Evolutionary conservation across 768 basidiomycete species (phyloP).

Genomic region (Tephrocybe rancida): DNA sequence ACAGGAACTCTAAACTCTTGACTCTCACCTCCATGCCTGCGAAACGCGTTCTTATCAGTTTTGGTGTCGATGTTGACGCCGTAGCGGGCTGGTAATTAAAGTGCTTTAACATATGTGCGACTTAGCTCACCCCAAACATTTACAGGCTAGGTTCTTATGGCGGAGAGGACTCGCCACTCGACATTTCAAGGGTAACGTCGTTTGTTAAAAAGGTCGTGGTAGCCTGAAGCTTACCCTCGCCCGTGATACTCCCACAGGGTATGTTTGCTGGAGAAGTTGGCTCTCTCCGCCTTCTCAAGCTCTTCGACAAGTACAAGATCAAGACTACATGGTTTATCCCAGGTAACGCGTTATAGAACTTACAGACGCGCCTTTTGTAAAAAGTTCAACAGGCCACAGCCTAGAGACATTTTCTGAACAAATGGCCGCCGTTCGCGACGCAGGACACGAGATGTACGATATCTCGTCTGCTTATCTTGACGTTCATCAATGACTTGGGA

Average conservation of each 20-base stretch:
- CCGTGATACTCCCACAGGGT: slow-evolving; percentile 37
- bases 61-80: slow-evolving; percentile 78
- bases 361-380: neutral
- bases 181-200: slow-evolving; percentile 60
- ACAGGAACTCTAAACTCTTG: neutral
- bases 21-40: slow-evolving; percentile 38
- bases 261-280: slow-evolving; percentile 82
- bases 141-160: slow-evolving; percentile 72
- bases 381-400: slow-evolving; percentile 54
- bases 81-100: slow-evolving; percentile 66
- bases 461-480: too few relatives aligned
- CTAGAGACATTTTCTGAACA: slow-evolving; percentile 75
- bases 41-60: slow-evolving; percentile 55
- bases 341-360: slow-evolving; percentile 33
- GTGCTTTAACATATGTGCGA: too few relatives aligned
- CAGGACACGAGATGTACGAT: slow-evolving; percentile 68
- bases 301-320: slow-evolving; percentile 71
- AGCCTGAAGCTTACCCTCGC: neutral
- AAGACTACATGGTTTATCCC: slow-evolving; percentile 79
- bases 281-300: slow-evolving; percentile 63
- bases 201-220: neutral
- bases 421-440: slow-evolving; percentile 70
- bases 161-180: slow-evolving; percentile 70
- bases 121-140: neutral
- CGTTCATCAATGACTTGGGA: too few relatives aligned